Base-by-base conservation (phyloP, 2,329 filamentous ascomycete species). In the Camillea tinctor region DNA sequence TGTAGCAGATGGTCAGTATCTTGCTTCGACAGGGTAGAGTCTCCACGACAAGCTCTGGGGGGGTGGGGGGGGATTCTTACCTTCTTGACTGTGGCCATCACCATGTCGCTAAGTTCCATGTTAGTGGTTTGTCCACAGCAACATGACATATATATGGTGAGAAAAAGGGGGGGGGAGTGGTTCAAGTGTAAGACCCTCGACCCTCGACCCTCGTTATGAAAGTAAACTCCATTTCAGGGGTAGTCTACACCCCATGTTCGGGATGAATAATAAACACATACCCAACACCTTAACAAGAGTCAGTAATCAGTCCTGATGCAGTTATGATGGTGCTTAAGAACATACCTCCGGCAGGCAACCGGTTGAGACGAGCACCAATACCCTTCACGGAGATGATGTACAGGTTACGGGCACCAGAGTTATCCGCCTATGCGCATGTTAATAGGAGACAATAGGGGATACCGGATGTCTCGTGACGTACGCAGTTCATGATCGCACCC, bases 401-500 rank as follows among this genome's bases (percentile, higher is more conserved):
- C 17, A 44, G 36, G 36, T 44, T 44, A 44, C 93, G 93, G 77
- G 94, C 94, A 77, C 94, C 94, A 65, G 93, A 97, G 92, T 98
- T 98, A 88, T 99, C 95, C 80, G 89, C 36, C 36, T 44, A 6
- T 44, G 6, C 17, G 11, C 5, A 44, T 17, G 36, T 44, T 15
- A 44, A 44, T 44, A 44, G 36, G 36, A 17, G 11, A 11, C 2
- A 6, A n/a, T 44, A 6, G 36, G 2, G 36, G n/a, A 44, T 44
- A 44, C n/a, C 36, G 36, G 17, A 44, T n/a, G 36, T n/a, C n/a
- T n/a, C n/a, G n/a, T 44, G 15, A 44, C 36, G 36, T 44, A 44
- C 92, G 90, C 95, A 99, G 88, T 99, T 99, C 92, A 99, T 96
- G 83, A 98, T 94, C 79, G 95, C 95, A 82, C 95, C 95, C 80